Base-by-base conservation (phyloP, 176 grass and related monocot genomes). In the Hsuehochloa calcarea region DNA sequence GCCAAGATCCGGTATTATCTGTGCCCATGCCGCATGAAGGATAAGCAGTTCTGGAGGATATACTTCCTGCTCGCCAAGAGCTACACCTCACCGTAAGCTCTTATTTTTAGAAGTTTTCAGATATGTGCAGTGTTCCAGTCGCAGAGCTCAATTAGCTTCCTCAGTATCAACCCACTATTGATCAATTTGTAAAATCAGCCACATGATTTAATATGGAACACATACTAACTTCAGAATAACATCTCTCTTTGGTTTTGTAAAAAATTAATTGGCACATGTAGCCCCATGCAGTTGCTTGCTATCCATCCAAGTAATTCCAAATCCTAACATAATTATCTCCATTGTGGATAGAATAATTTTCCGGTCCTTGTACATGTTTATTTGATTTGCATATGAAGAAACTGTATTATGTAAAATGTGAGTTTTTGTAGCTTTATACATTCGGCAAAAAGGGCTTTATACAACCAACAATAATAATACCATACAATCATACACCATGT, bases 11-110 rank as follows among this genome's bases (percentile, higher is more conserved):
- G 91, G 15, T 98, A 96, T 47, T 90, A 93, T 84, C 51, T 98
- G 54, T 95, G 93, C 68, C 96, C 96, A 22, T 77, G 93, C 50
- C 86, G 91, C 86, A 84, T 98, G 87, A 98, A 96, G 93, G 96
- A 98, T 49, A 90, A 90, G 49, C 85, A 88, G 17, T 98, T 98
- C 83, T 98, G 93, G 93, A 88, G 81, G 59, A 74, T 98, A 62
- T 98, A 98, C 65, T 96, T 98, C 80, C 90, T 86, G 46, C 88
- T 98, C 9, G 88, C n/a, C n/a, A n/a, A n/a, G n/a, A n/a, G n/a
- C n/a, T n/a, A n/a, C n/a, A n/a, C n/a, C n/a, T n/a, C n/a, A n/a
- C n/a, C n/a, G n/a, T n/a, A n/a, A n/a, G n/a, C n/a, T n/a, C n/a
- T n/a, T n/a, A n/a, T n/a, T n/a, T n/a, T n/a, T n/a, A n/a, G n/a